Percentiles rank a stretch among this genome's conserved stretches.
Conservation (phyloP, 225 moss, liverwort and hornwort genomes). For the Marchantia paleacea region DNA sequence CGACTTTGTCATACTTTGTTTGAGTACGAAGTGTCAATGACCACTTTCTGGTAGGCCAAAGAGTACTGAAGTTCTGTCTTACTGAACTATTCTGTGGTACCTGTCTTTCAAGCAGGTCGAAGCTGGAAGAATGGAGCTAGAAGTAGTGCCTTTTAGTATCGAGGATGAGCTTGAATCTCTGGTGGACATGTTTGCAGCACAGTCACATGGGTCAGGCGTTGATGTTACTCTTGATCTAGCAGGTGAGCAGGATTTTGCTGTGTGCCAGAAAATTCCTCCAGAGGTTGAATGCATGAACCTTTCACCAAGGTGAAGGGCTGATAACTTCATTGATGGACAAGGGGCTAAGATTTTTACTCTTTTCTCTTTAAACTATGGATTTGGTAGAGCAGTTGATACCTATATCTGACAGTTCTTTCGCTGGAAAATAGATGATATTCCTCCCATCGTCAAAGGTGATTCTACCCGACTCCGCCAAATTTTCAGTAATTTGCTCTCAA, state of each 20-base stretch:
- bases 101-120: slow-evolving; percentile 24
- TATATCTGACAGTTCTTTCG: neutral
- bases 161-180: slow-evolving; percentile 42
- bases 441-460: slow-evolving; percentile 35
- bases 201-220: slow-evolving; percentile 33
- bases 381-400: neutral
- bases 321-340: too few relatives aligned
- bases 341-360: neutral
- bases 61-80: too few relatives aligned
- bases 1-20: too few relatives aligned
- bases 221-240: slow-evolving; percentile 42
- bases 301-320: neutral
- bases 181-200: slow-evolving; percentile 44
- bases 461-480: slow-evolving; percentile 33
- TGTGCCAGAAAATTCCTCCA: neutral
- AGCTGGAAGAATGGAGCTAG: slow-evolving; percentile 41
- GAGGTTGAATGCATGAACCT: neutral
- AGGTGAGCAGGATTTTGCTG: slow-evolving; percentile 17
- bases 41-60: too few relatives aligned
- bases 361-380: neutral
- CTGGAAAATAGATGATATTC: slow-evolving; percentile 33
- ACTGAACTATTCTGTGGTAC: neutral
- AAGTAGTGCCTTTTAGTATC: slow-evolving; percentile 32
- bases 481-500: slow-evolving; percentile 37
- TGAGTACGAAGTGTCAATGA: neutral